A percentile compares a stretch with the other conserved stretches of the same genome.
phyloP scores from a whole-genome alignment of 129 eudicot genomes.

The Calendula officinalis region DNA sequence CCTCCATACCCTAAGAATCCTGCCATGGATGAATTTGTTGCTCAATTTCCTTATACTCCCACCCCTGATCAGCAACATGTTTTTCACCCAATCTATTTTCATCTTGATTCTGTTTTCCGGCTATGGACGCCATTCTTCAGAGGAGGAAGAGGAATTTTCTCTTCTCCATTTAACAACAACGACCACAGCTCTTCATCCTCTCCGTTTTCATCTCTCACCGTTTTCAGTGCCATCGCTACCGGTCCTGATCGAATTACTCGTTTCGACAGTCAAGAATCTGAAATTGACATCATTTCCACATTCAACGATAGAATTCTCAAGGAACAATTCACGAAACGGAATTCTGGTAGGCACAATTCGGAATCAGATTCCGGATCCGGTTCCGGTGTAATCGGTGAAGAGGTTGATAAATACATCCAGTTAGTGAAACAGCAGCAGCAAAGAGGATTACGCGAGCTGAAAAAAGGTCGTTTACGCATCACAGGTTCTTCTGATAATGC shows the following conservation, averaged over 20 bases:
- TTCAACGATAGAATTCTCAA: conserved; percentile 62
- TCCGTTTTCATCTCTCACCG: conserved; percentile 14
- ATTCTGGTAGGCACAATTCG: conserved; percentile 23
- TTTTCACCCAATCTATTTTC: not conserved
- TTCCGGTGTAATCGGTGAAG: conserved; percentile 51
- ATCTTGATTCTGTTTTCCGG: conserved; percentile 12
- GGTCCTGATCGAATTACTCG: conserved; percentile 26
- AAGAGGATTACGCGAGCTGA: conserved; percentile 75
- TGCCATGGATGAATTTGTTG: conserved; percentile 66
- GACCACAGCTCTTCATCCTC: not conserved
- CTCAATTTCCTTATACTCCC: conserved; percentile 76
- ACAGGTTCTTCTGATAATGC: not conserved
- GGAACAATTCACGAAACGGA: conserved; percentile 54
- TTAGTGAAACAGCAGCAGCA: conserved; percentile 85
- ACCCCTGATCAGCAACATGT: conserved; percentile 92
- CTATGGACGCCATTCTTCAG: conserved; percentile 23
- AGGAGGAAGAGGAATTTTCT: conserved; percentile 10
- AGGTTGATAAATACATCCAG: conserved; percentile 77
- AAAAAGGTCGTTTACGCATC: conserved; percentile 34
- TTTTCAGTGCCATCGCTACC: conserved; percentile 29
- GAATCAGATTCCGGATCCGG: conserved; percentile 20
- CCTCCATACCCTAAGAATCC: conserved; percentile 75
- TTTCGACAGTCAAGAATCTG: conserved; percentile 24
- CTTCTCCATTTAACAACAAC: conserved; percentile 19
- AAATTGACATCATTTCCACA: conserved; percentile 52